Conservation (phyloP, 1,284 basidiomycete genomes). For the Rhodotorula sp. region DNA sequence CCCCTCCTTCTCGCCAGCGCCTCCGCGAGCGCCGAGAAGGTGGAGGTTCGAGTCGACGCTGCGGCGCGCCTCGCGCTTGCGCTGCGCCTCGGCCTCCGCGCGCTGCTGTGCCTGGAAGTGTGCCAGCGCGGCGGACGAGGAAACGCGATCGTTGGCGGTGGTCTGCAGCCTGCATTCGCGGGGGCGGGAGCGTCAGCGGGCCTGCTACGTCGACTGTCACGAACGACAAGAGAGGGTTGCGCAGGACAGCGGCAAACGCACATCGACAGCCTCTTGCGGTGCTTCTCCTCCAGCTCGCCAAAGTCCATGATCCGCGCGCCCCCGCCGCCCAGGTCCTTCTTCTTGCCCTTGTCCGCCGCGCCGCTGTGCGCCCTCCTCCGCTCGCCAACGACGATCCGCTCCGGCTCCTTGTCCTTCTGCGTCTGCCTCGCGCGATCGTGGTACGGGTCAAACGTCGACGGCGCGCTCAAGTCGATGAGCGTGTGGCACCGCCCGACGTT, state of each 20-base stretch:
- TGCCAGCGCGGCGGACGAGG: constrained; percentile 12
- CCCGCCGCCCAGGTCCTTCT: constrained; percentile 3
- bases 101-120: constrained; percentile 14
- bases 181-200: neutral
- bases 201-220: no score
- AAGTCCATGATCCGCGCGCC: constrained; percentile 34
- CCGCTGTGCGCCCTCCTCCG: constrained; percentile 3
- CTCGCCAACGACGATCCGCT: constrained; percentile 29
- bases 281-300: constrained; percentile 30
- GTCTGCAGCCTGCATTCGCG: constrained; percentile 22
- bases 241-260: constrained; percentile 2
- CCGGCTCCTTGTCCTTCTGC: neutral
- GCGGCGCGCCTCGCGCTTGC: constrained; percentile 10
- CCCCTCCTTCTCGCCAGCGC: no score
- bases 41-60: neutral
- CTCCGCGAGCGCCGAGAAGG: neutral
- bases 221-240: neutral
- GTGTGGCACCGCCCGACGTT: constrained; percentile 7
- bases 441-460: constrained; percentile 27
- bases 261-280: constrained; percentile 32
- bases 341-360: neutral
- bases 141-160: constrained; percentile 19
- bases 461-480: constrained; percentile 23
- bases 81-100: constrained; percentile 18
- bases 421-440: neutral